Conservation (phyloP, 352 stramenopile species). For the Globisporangium uncinulatum region DNA sequence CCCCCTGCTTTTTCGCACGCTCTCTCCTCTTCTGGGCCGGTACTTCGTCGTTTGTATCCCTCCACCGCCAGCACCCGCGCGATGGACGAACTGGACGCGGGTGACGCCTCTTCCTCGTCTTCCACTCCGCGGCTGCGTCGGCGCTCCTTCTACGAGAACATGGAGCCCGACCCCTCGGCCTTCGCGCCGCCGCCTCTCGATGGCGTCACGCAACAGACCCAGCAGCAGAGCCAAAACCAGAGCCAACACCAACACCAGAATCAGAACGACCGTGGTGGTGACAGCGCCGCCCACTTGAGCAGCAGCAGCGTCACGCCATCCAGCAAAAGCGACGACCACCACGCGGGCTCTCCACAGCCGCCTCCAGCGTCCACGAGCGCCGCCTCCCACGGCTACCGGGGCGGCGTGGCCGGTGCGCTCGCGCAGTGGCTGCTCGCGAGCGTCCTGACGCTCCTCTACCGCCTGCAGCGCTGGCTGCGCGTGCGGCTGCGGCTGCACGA, state of each 20-base stretch:
- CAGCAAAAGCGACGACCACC: background rate
- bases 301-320: background rate
- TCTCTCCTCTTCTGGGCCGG: background rate
- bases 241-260: background rate
- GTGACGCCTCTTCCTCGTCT: conserved; percentile 11
- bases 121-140: conserved; percentile 49
- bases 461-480: conserved; percentile 20
- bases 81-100: conserved; percentile 47
- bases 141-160: conserved; percentile 65
- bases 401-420: conserved; percentile 9
- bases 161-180: conserved; percentile 32
- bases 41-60: too few relatives aligned
- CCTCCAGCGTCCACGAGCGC: background rate
- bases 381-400: conserved; percentile 3
- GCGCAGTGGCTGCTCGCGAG: conserved; percentile 14
- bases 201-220: conserved; percentile 10
- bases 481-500: conserved; percentile 23
- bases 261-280: background rate
- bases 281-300: background rate
- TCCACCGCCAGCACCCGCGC: conserved; percentile 5
- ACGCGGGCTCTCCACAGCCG: background rate
- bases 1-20: too few relatives aligned
- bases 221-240: conserved; percentile 10
- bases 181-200: conserved; percentile 14
- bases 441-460: conserved; percentile 13